Conservation (phyloP, 176 grass and related monocot genomes). For the Carex myosuroides region DNA sequence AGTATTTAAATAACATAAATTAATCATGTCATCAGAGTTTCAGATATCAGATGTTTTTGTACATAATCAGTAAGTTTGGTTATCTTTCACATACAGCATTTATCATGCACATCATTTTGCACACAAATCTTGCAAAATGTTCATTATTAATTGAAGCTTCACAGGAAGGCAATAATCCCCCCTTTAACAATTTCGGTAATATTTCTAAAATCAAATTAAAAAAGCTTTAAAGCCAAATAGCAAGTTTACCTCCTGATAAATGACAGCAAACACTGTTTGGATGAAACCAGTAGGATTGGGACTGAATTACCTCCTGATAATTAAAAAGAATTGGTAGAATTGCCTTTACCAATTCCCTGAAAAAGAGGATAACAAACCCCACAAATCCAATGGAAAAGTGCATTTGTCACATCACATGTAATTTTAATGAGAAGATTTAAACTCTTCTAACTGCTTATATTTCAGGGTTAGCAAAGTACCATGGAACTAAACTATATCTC, state of each 20-base stretch:
- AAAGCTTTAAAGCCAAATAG: too few species aligned
- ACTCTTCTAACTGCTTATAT: background rate
- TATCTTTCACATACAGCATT: background rate
- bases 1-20: background rate
- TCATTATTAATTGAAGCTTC: background rate
- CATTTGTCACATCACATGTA: background rate
- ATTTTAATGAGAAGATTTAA: background rate
- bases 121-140: background rate
- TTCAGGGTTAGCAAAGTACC: background rate
- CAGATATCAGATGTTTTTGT: background rate
- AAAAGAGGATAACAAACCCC: background rate
- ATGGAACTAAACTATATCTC: background rate
- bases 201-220: too few species aligned
- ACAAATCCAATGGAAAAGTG: background rate
- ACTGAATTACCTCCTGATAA: too few species aligned
- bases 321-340: background rate
- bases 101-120: background rate
- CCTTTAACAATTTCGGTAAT: too few species aligned
- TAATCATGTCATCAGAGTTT: background rate
- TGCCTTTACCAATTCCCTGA: background rate
- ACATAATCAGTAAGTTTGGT: background rate
- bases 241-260: too few species aligned
- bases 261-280: too few species aligned
- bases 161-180: background rate
- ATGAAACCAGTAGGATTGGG: too few species aligned